Evolutionary conservation across 106 monocot genomes (phyloP), one percentile per base, ranked within the genome.

Genomic region (Cymbidium sinense): DNA sequence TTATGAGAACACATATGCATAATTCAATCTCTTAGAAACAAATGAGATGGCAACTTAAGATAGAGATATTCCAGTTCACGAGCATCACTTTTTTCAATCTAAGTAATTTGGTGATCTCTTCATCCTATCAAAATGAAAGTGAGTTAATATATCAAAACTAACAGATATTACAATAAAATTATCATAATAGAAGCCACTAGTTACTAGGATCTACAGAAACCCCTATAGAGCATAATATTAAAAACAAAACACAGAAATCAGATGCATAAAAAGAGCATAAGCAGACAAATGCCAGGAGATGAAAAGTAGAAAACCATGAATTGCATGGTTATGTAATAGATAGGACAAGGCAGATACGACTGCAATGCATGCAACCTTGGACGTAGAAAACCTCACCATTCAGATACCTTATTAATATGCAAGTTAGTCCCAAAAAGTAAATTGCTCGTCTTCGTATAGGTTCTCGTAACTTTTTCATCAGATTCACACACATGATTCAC

Each of bases 11-110:
- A n/a, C n/a, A 39, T 37, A 23, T 39, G 34, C 71, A 37, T 39
- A 72, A 72, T 72, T 72, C 33, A 10, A 34, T 35, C 21, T 72
- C 3, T 70, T 5, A 20, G 23, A 50, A 47, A 47, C 47, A 47
- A 47, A 47, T 35, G 0, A 61, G 19, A 7, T 74, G 74, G 70
- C 84, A n/a, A 93, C 90, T 85, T 83, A 1, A 79, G 36, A 69
- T 78, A 86, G 41, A 88, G 88, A 30, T 44, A 86, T 81, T 76
- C 83, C 78, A 93, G 74, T 70, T 93, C 93, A 58, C 81, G 78
- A 79, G 81, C 88, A 88, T 90, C 90, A 80, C 83, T 86, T 76
- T 73, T 86, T 79, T 81, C 70, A 72, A 85, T 64, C 88, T 70
- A 75, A 12, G 81, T 7, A 3, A 4, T 20, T 43, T 75, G 29